A percentile compares a stretch with the other conserved stretches of the same genome.
phyloP scores from a whole-genome alignment of 225 moss, liverwort and hornwort genomes.

The Bryum argenteum region DNA sequence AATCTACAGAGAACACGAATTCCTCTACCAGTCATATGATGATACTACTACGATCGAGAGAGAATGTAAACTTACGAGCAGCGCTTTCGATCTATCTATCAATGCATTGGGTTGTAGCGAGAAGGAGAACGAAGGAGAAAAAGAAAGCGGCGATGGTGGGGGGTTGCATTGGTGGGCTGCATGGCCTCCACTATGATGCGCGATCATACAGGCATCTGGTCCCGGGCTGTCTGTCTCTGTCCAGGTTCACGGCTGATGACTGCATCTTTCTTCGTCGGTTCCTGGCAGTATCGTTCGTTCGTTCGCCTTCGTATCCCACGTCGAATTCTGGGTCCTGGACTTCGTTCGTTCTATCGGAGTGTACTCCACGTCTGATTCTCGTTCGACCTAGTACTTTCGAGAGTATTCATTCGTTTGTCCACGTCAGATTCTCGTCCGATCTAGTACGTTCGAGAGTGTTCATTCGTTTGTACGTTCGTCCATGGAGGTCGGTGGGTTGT shows the following conservation, averaged over 20 bases:
- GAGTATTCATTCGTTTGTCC: too few species aligned
- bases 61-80: neutral
- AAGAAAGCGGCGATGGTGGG: conserved; percentile 3
- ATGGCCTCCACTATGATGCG: conserved; percentile 23
- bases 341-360: neutral
- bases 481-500: too few species aligned
- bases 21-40: conserved; percentile 14
- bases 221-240: conserved; percentile 12
- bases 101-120: neutral
- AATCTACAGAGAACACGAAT: conserved; percentile 3
- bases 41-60: neutral
- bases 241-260: conserved; percentile 17
- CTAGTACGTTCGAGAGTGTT: too few species aligned
- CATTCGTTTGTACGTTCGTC: neutral
- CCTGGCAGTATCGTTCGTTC: neutral
- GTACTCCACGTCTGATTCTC: too few species aligned
- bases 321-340: neutral
- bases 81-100: neutral
- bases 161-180: neutral
- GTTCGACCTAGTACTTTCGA: too few species aligned
- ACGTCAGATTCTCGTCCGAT: too few species aligned
- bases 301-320: neutral
- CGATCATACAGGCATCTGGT: conserved; percentile 26
- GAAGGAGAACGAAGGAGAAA: neutral
- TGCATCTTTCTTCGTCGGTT: neutral